phyloP scores from a whole-genome alignment of 164 flowering plant species.

The Vitis cinerea region DNA sequence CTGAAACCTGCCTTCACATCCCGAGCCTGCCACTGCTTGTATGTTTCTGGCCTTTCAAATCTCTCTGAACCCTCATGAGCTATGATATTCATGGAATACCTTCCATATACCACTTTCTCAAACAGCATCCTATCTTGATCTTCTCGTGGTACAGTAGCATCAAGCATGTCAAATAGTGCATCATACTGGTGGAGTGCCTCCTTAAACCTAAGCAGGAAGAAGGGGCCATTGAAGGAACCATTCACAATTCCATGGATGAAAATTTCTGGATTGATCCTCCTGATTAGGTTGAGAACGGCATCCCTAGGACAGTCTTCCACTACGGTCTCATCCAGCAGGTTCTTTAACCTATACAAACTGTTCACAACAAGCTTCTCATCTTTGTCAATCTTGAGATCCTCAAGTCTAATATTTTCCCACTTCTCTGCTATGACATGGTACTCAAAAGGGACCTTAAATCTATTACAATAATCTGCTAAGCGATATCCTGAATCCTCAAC shows the following conservation, averaged over 20 bases:
- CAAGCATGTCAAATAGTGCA: conserved; percentile 36
- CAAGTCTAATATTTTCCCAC: conserved; percentile 32
- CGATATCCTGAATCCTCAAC: conserved; percentile 32
- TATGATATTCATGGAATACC: conserved; percentile 29
- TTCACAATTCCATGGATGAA: conserved; percentile 28
- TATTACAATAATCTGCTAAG: conserved; percentile 22
- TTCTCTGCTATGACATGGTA: conserved; percentile 28
- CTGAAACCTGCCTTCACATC: conserved; percentile 28
- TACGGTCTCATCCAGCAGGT: conserved; percentile 34
- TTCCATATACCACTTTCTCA: conserved; percentile 24
- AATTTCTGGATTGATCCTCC: conserved; percentile 22
- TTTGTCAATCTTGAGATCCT: conserved; percentile 27
- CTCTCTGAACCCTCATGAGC: conserved; percentile 36
- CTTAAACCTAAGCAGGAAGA: conserved; percentile 30
- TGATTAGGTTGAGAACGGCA: conserved; percentile 29
- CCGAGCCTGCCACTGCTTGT: conserved; percentile 39
- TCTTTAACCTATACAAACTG: conserved; percentile 25
- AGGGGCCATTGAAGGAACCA: conserved; percentile 32
- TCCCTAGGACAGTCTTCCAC: conserved; percentile 27
- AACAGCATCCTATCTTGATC: conserved; percentile 23
- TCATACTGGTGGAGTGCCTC: conserved; percentile 39
- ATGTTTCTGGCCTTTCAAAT: conserved; percentile 41
- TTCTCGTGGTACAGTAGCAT: conserved; percentile 20
- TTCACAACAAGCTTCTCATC: conserved; percentile 28
- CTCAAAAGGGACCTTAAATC: conserved; percentile 32